Evolutionary conservation across 2,329 filamentous ascomycete species (phyloP), one percentile per base, ranked within the genome.

Genomic region (Aspergillus nomiae): DNA sequence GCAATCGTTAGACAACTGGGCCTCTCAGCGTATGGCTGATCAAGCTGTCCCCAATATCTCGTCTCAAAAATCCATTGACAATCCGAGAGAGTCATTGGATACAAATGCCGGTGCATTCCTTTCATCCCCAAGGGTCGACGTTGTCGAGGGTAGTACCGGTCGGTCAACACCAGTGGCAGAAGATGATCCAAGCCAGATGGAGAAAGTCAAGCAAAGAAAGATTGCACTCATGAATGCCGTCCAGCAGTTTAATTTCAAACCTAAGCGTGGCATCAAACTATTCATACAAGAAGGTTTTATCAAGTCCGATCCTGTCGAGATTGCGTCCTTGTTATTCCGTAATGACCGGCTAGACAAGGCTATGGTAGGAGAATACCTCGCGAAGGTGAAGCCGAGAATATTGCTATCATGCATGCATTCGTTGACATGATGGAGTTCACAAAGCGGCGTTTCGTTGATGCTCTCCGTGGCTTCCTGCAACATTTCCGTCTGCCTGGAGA

Each of bases 361-460:
- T 5, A 90, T 94, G 73, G 90, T 99, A 53, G 95, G 95, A 70
- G 95, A 99, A 76, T 99, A 91, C 70, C 85, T 99, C 8, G 95
- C 48, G 95, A 99, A 77, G 95, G 93, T 38, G 94, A 99, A 12
- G 85, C 92, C 1, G 89, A 94, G 73, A 96, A 98, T 73, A 94
- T 99, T 71, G 92, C 94, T 65, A 96, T 92, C 69, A 99, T 99
- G 95, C 95, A 99, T 77, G 92, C 93, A 5, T 99, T 99, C 77
- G 94, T 99, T 14, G 94, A 99, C 71, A 81, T 85, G 24, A 97
- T 99, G 93, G 92, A 98, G 54, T 99, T 99, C 70, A 86, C 87
- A 11, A 94, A 94, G 77, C 92, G 90, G 60, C 89, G 94, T 2
- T 99, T 99, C 71, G 94, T 97, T 8, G 94, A 97, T 77, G 90